Evolutionary conservation across 1,284 basidiomycete species (phyloP).

Genomic region (Ceratobasidium sp.): DNA sequence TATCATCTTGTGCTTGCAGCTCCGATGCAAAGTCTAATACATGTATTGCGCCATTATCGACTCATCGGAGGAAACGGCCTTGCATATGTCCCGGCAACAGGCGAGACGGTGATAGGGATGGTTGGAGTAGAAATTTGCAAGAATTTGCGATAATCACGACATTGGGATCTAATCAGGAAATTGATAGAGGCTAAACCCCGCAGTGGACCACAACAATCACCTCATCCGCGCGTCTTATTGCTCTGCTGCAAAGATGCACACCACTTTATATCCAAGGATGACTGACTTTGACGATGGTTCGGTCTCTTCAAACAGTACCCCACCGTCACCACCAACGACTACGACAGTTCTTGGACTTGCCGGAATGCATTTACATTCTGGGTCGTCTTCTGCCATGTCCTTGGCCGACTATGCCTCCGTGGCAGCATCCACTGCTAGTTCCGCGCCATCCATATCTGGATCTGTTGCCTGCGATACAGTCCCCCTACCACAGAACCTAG

Average conservation of each 20-base stretch:
- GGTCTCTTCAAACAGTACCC: conserved; percentile 8
- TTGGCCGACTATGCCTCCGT: background rate
- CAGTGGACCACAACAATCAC: conserved; percentile 27
- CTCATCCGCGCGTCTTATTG: conserved; percentile 33
- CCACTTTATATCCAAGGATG: conserved; percentile 15
- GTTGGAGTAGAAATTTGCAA: conserved; percentile 1
- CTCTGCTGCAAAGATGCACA: background rate
- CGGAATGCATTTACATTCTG: conserved; percentile 21
- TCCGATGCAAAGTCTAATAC: no score
- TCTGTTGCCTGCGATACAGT: conserved; percentile 25
- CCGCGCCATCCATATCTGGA: background rate
- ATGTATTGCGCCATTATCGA: no score
- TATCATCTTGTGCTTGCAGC: no score
- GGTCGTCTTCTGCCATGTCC: background rate
- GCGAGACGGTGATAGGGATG: background rate
- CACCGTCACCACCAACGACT: conserved; percentile 5
- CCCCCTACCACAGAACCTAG: conserved; percentile 18
- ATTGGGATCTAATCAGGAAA: background rate
- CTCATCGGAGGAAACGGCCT: no score
- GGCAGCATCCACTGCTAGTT: background rate
- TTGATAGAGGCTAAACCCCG: background rate
- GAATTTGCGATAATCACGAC: conserved; percentile 6
- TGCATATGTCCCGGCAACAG: background rate
- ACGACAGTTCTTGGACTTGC: conserved; percentile 20
- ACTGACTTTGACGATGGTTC: conserved; percentile 31